These are phyloP conservation scores for Russula ochroleuca DNA, from an alignment of 768 basidiomycete species.

Conservation along the genomic window DNA sequence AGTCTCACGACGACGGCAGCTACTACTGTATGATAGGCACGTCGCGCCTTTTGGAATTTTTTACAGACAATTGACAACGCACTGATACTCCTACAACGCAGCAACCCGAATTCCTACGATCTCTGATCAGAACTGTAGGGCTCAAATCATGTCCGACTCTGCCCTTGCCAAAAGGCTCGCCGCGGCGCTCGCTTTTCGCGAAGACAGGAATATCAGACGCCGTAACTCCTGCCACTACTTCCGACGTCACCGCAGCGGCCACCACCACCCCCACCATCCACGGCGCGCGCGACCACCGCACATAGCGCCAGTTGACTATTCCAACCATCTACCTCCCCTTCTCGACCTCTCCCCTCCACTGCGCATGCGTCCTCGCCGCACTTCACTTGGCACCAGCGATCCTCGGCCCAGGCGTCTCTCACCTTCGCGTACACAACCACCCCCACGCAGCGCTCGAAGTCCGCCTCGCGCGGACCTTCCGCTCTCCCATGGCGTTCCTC, in stretches of 20 bases:
- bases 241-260: background rate
- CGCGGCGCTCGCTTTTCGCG: constrained; percentile 58
- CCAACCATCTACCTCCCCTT: constrained; percentile 90
- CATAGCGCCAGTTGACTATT: constrained; percentile 49
- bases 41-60: no score
- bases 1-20: no score
- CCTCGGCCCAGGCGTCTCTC: constrained; percentile 83
- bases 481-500: constrained; percentile 60
- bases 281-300: background rate
- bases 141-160: background rate
- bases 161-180: constrained; percentile 41
- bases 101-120: no score
- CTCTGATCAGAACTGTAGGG: background rate
- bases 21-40: no score
- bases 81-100: no score
- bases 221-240: constrained; percentile 27
- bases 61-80: no score
- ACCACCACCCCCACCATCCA: background rate
- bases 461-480: constrained; percentile 58
- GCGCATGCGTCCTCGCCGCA: constrained; percentile 37
- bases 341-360: constrained; percentile 33
- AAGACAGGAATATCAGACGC: constrained; percentile 63
- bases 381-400: constrained; percentile 51
- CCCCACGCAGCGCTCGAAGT: constrained; percentile 69
- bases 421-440: constrained; percentile 74